phyloP scores from a whole-genome alignment of 2,329 filamentous ascomycete genomes.

The Fusarium napiforme region DNA sequence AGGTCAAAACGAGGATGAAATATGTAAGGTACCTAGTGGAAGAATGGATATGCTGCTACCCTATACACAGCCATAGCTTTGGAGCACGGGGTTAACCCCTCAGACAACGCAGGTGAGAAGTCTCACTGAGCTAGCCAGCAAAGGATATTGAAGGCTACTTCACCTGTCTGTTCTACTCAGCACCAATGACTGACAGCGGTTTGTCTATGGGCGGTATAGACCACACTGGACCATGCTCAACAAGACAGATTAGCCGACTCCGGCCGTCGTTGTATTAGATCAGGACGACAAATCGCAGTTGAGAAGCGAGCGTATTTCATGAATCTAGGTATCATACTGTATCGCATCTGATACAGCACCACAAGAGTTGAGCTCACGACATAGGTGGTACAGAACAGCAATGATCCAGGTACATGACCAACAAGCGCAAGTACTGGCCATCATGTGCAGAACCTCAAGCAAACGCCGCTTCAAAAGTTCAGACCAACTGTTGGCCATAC shows the following conservation, averaged over 20 bases:
- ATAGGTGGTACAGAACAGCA: background rate
- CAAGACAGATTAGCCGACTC: background rate
- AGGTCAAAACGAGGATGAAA: background rate
- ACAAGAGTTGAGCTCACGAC: background rate
- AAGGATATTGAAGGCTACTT: background rate
- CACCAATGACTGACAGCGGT: background rate
- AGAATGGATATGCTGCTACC: background rate
- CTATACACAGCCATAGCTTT: background rate
- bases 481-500: background rate
- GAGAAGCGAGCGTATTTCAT: background rate
- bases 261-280: background rate
- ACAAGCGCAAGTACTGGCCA: background rate
- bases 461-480: slow-evolving; percentile 4
- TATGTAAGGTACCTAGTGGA: too few species aligned
- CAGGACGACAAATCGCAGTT: background rate
- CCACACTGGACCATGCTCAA: background rate
- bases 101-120: background rate
- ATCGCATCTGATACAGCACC: background rate
- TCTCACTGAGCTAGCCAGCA: background rate
- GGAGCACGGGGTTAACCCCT: background rate
- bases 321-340: background rate
- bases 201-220: background rate
- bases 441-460: background rate
- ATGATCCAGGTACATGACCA: background rate
- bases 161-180: background rate